These are phyloP conservation scores for Leccinum imitatum DNA, from an alignment of 768 basidiomycete genomes.

Conservation along the genomic window DNA sequence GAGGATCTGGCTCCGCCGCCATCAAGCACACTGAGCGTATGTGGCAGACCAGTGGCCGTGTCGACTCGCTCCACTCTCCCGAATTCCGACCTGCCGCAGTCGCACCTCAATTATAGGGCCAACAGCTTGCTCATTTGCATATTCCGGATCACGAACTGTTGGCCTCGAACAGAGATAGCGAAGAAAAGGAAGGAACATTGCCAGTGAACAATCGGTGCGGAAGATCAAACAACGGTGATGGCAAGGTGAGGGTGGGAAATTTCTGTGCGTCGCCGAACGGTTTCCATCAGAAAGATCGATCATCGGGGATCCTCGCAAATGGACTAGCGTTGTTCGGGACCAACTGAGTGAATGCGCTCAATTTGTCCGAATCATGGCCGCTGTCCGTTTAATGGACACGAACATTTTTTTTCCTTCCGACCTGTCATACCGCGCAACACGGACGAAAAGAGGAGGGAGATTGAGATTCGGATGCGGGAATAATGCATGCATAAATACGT, in stretches of 20 bases:
- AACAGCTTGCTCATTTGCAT: neutral
- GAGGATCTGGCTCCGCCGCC: neutral
- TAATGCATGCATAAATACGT: constrained; percentile 22
- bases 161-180: constrained; percentile 1
- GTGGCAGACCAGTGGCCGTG: neutral
- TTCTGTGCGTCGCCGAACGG: constrained; percentile 3
- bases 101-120: neutral
- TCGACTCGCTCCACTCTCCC: constrained; percentile 1
- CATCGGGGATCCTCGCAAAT: constrained; percentile 19
- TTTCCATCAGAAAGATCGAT: constrained; percentile 36
- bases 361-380: neutral
- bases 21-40: neutral
- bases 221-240: constrained; percentile 16
- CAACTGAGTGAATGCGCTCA: constrained; percentile 3
- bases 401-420: constrained; percentile 1
- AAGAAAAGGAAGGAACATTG: constrained; percentile 2
- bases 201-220: neutral
- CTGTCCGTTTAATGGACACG: constrained; percentile 3
- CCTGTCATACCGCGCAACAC: constrained; percentile 6
- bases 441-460: constrained; percentile 14
- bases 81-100: neutral
- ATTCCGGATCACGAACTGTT: constrained; percentile 1
- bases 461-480: constrained; percentile 8
- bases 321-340: constrained; percentile 20
- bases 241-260: constrained; percentile 7